Base-by-base conservation (phyloP, 1,139 yeast species). In the Taphrina flavorubra region DNA sequence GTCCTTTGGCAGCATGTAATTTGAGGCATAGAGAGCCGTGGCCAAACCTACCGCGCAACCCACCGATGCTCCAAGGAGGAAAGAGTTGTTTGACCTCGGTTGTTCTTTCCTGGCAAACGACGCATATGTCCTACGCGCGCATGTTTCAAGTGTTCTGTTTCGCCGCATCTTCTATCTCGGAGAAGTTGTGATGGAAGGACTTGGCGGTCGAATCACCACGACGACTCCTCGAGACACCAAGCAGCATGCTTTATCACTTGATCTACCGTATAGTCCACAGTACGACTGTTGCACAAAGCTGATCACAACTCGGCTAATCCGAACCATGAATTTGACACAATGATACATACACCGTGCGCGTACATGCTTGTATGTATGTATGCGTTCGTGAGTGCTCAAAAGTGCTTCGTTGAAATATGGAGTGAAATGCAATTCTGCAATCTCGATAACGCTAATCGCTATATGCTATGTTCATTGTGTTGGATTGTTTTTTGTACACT, bases 11-110 rank as follows among this genome's bases (percentile, higher is more conserved):
- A 58, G 25, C n/a, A 58, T 42, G 42, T 6, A 20, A 25, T 58
- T 42, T 1, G 62, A 58, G 20, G 44, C 14, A 31, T 58, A 58
- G 18, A 58, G 62, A 7, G 62, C 42, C 25, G 51, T 58, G 11
- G 62, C 62, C 36, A 58, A 31, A 1, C 62, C 62, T 16, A 58
- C 53, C 20, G 40, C 51, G 2, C 16, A 20, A 8, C 62, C 62
- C 31, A 44, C 62, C 44, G 53, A 6, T 6, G 53, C 62, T 8
- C 62, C 62, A 13, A 58, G 39, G 40, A 58, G 42, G 42, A 58
- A 58, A 5, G 62, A 58, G 18, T 42, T 37, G 46, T 58, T 58
- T 31, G 53, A 46, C 36, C 36, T 53, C 16, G 58, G 58, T 4
- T 13, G 42, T 42, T 10, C 53, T n/a, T 49, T 49, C 36, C 53